Evolutionary conservation across 805 yeast genomes (phyloP).

Genomic region (Candida jianshihensis): DNA sequence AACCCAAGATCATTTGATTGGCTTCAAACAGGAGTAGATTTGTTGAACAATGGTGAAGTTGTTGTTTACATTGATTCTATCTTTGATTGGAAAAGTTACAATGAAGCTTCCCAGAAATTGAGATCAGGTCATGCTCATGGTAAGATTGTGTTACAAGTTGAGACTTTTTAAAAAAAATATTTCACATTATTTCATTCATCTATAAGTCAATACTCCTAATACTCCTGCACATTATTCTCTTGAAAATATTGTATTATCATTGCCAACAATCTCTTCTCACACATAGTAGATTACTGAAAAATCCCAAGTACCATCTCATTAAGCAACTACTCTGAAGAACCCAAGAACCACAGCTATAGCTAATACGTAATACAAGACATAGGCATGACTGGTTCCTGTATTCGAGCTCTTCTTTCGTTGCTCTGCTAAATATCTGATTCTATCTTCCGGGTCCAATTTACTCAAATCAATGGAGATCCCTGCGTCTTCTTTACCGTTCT

Average conservation of each 20-base stretch:
- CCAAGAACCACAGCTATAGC: conserved; percentile 27
- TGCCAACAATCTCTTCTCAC: too few relatives aligned
- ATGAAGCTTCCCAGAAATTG: conserved; percentile 48
- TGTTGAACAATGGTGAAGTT: conserved; percentile 41
- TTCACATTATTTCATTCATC: neutral
- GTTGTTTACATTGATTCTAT: conserved; percentile 48
- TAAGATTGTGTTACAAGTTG: conserved; percentile 52
- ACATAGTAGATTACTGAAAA: too few relatives aligned
- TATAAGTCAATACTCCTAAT: too few relatives aligned
- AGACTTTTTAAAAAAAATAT: conserved; percentile 29
- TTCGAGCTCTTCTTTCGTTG: conserved; percentile 10
- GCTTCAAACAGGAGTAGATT: conserved; percentile 34
- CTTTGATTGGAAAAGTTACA: conserved; percentile 46
- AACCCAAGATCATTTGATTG: conserved; percentile 30
- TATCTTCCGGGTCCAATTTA: conserved; percentile 50
- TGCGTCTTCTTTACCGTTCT: conserved; percentile 14
- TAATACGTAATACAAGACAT: conserved; percentile 24
- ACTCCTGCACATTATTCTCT: too few relatives aligned
- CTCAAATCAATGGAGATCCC: conserved; percentile 34
- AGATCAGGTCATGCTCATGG: conserved; percentile 53
- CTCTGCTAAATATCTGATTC: conserved; percentile 39
- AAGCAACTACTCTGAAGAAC: conserved; percentile 15
- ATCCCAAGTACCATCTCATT: too few relatives aligned
- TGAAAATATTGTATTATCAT: too few relatives aligned
- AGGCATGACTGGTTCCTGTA: conserved; percentile 3